Evolutionary conservation across 176 grass and related monocot genomes (phyloP), one percentile per base, ranked within the genome.

Genomic region (Cocos nucifera): DNA sequence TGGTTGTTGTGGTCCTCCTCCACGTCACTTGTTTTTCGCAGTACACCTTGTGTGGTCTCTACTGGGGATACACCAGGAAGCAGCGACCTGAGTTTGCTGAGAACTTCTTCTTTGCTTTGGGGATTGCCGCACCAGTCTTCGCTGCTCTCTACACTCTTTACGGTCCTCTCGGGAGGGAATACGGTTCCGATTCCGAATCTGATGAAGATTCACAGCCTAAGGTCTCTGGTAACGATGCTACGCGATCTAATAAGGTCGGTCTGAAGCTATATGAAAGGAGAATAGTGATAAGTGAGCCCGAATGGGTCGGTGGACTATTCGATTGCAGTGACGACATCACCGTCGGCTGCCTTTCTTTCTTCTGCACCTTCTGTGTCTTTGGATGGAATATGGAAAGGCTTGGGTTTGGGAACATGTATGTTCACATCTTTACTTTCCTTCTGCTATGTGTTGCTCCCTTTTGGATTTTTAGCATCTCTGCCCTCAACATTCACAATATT

Each of bases 311-410:
- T 3, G 75, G 70, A 12, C 67, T 91, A 17, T 57, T 97, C 23
- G 79, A 85, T 72, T 85, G 79, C 63, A 56, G 56, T 9, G 87
- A 85, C 17, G 87, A 97, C 25, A 61, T 75, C 2, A 74, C 87
- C 17, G 70, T 76, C 19, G 80, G 78, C 58, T 97, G 55, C 69
- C 73, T 88, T 22, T 97, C 87, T 14, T 73, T 85, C 52, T 54
- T 85, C 25, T 97, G 84, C 77, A 83, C 66, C 3, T 91, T 77
- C 68, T 97, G 93, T 73, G 93, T 97, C 56, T 91, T 97, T 7
- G 87, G 93, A 2, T 97, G 92, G 92, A 97, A 97, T 62, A 88
- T 91, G 87, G 87, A 97, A 73, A 76, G 92, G 63, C 70, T 97
- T 23, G 84, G 92, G 26, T 82, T 97, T 59, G 84, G 87, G 17